These are phyloP conservation scores for Diaporthe eres DNA, from an alignment of 2,329 filamentous ascomycete species.

Conservation along the genomic window DNA sequence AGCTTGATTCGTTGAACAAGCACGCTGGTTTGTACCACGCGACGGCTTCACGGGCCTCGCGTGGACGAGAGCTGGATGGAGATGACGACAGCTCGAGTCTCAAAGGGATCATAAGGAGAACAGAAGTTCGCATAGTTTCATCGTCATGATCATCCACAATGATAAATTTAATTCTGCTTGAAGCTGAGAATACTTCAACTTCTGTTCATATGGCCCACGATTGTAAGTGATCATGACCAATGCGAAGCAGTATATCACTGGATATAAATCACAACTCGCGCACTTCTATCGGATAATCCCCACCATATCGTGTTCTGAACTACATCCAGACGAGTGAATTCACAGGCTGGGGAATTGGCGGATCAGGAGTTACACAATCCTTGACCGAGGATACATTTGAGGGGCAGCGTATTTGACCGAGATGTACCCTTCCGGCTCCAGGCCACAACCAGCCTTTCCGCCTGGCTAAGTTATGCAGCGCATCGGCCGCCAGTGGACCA, in stretches of 20 bases:
- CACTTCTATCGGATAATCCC: background rate
- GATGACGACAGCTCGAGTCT: background rate
- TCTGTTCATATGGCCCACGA: background rate
- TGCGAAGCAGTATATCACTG: background rate
- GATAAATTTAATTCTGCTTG: background rate
- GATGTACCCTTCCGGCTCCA: too few species aligned
- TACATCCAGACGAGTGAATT: too few species aligned
- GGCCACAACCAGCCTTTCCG: too few species aligned
- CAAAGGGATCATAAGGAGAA: constrained; percentile 14
- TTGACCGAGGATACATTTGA: too few species aligned
- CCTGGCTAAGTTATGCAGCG: too few species aligned
- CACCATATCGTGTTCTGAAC: too few species aligned
- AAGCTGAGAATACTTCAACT: background rate
- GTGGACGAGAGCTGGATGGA: constrained; percentile 3
- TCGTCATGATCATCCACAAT: background rate
- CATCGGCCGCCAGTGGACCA: too few species aligned
- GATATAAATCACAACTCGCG: background rate
- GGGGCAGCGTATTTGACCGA: too few species aligned
- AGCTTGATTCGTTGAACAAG: constrained; percentile 11
- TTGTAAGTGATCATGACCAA: background rate
- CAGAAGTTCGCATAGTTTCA: constrained; percentile 17
- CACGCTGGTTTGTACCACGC: constrained; percentile 6
- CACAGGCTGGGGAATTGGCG: too few species aligned
- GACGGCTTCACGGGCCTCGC: constrained; percentile 9
- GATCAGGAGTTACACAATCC: too few species aligned